Conservation (phyloP, 257 asterid genomes). For the Ajuga chamaepitys region DNA sequence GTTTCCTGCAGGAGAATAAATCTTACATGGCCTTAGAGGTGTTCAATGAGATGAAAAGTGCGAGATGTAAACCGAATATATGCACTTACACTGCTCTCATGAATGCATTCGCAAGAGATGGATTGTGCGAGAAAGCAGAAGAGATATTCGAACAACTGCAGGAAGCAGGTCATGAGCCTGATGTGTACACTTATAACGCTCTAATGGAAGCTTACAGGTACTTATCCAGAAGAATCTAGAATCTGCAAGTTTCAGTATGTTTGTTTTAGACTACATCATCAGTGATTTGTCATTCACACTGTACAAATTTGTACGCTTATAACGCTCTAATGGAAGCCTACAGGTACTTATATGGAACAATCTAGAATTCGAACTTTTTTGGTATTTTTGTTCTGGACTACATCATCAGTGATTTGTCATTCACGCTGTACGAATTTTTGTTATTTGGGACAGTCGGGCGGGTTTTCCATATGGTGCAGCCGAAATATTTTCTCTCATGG, state of each 20-base stretch:
- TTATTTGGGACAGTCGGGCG: slow-evolving; percentile 51
- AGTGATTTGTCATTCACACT: not conserved
- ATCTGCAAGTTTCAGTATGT: not conserved
- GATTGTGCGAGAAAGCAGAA: slow-evolving; percentile 81
- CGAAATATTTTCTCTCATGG: slow-evolving; percentile 79
- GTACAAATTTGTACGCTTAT: slow-evolving; percentile 67
- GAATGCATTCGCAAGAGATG: slow-evolving; percentile 82
- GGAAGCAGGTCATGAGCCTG: slow-evolving; percentile 85
- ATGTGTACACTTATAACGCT: slow-evolving; percentile 79
- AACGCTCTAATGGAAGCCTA: slow-evolving; percentile 93
- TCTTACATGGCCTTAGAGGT: slow-evolving; percentile 78
- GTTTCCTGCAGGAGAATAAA: slow-evolving; percentile 43
- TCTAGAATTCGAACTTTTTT: no score
- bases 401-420: not conserved
- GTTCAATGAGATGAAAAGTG: slow-evolving; percentile 61
- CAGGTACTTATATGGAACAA: slow-evolving; percentile 33
- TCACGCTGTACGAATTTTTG: not conserved
- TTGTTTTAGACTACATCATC: not conserved
- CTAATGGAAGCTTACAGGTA: slow-evolving; percentile 94
- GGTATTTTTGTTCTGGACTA: not conserved
- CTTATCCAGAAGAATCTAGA: not conserved
- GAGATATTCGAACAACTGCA: slow-evolving; percentile 72
- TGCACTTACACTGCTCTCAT: slow-evolving; percentile 81
- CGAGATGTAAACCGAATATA: slow-evolving; percentile 67
- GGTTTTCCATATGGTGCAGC: slow-evolving; percentile 80